These are phyloP conservation scores for Soucietia sequanensis DNA, from an alignment of 805 yeast species.

Conservation along the genomic window DNA sequence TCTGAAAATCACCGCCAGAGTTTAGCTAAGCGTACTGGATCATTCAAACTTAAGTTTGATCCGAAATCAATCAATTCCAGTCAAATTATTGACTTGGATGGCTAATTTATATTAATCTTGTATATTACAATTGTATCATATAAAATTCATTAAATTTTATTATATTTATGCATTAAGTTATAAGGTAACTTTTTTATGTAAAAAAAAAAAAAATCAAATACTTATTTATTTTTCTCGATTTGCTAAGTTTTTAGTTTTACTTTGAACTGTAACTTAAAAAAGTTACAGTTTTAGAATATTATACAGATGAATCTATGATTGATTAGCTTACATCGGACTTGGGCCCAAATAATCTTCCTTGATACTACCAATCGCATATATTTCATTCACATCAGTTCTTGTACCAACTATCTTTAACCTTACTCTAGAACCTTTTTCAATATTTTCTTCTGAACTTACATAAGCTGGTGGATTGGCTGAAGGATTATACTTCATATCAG, in stretches of 20 bases:
- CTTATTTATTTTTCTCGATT: no score
- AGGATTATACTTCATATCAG: conserved; percentile 90
- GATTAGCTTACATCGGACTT: conserved; percentile 43
- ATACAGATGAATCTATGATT: no score
- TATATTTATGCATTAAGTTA: no score
- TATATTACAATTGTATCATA: no score
- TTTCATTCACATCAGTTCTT: conserved; percentile 94
- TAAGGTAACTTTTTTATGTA: no score
- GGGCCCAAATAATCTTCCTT: conserved; percentile 98
- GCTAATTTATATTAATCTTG: no score
- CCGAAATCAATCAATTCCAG: conserved; percentile 1
- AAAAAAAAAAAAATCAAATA: no score
- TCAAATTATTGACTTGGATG: not conserved
- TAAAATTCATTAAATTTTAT: no score
- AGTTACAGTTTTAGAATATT: no score
- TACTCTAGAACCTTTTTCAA: conserved; percentile 90
- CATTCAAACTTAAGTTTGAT: not conserved
- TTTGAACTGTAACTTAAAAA: no score
- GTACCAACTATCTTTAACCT: conserved; percentile 96
- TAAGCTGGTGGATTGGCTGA: conserved; percentile 98
- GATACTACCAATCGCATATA: conserved; percentile 96
- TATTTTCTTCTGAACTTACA: conserved; percentile 90
- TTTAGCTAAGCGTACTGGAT: not conserved
- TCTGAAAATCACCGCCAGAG: not conserved
- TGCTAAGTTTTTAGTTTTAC: no score